phyloP scores from a whole-genome alignment of 2,329 filamentous ascomycete genomes.

The Cercospora zeae-maydis region DNA sequence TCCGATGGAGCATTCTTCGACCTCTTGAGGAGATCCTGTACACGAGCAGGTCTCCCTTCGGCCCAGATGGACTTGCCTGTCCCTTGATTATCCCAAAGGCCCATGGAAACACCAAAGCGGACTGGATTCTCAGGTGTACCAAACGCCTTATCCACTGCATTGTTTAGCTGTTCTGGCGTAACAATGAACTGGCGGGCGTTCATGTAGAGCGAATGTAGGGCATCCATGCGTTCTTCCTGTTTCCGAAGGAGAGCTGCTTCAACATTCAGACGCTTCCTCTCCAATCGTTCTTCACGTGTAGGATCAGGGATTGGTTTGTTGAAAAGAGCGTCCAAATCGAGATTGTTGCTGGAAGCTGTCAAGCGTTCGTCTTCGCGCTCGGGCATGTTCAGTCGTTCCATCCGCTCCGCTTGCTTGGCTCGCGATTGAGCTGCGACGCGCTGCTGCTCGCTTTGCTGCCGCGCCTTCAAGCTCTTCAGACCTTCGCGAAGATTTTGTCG shows the following conservation, averaged over 20 bases:
- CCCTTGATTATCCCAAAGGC: conserved; percentile 7
- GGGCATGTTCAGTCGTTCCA: conserved; percentile 57
- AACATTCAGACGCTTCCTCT: conserved; percentile 33
- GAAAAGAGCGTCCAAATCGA: conserved; percentile 34
- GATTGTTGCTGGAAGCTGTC: conserved; percentile 62
- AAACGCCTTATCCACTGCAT: conserved; percentile 73
- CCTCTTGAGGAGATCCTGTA: conserved; percentile 46
- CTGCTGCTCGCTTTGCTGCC: conserved; percentile 52
- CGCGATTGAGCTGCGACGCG: conserved; percentile 43
- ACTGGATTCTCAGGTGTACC: conserved; percentile 51
- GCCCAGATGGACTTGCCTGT: conserved; percentile 50
- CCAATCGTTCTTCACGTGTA: conserved; percentile 55
- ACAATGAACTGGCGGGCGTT: conserved; percentile 85
- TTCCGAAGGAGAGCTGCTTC: conserved; percentile 23
- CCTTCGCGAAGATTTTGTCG: conserved; percentile 70
- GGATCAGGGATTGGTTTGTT: conserved; percentile 55
- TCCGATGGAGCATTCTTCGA: conserved; percentile 33
- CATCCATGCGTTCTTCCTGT: conserved; percentile 49
- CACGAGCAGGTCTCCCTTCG: conserved; percentile 45
- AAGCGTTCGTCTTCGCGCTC: conserved; percentile 73
- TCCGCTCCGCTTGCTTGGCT: conserved; percentile 49
- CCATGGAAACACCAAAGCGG: conserved; percentile 39
- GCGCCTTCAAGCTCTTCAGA: conserved; percentile 63
- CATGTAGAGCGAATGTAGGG: conserved; percentile 84
- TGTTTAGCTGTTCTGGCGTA: conserved; percentile 70